Base-by-base conservation (phyloP, 352 stramenopile genomes). In the Globisporangium irregulare region DNA sequence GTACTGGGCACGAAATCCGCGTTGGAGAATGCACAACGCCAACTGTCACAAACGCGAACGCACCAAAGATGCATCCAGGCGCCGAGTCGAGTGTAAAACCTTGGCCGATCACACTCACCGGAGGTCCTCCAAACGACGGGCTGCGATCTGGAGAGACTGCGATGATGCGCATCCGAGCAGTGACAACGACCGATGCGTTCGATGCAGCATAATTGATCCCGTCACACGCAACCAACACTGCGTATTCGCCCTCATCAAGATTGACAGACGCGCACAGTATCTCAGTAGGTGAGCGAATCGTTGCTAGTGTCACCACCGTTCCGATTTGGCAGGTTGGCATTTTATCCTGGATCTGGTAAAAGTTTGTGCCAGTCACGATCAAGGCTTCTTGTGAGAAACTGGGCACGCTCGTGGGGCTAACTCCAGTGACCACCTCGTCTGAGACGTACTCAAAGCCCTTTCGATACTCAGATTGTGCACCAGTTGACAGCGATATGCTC, bases 201-300 rank as follows among this genome's bases (percentile, higher is more conserved):
- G 74, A 80, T 24, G 25, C 20, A 6, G 73, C 67, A 27, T 74
- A 80, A 41, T 80, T 83, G n/a, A 74, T 25, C 50, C 74, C 78
- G 27, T 83, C 78, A 25, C 69, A 83, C 0, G 78, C 78, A 0
- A 86, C 18, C 10, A 74, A 76, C 12, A 83, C 56, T 2, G 41
- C 14, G 53, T 86, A 78, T 3, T 55, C 25, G 3, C 78, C 72
- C 32, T 66, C 51, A 1, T 29, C 7, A 25, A 68, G 58, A 32
- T 61, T 51, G 8, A 60, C 56, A 9, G 70, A 36, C 1, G 29
- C 15, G 57, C 76, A 83, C 3, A 70, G 9, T 4, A 62, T 53
- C 65, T 69, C 55, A 0, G 72, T 81, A 18, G 74, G 25, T 22
- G 76, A 83, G 32, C 67, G 15, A 27, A 83, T 55, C 0, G 22